phyloP scores from a whole-genome alignment of 257 asterid genomes.

The Ilex aquifolium region DNA sequence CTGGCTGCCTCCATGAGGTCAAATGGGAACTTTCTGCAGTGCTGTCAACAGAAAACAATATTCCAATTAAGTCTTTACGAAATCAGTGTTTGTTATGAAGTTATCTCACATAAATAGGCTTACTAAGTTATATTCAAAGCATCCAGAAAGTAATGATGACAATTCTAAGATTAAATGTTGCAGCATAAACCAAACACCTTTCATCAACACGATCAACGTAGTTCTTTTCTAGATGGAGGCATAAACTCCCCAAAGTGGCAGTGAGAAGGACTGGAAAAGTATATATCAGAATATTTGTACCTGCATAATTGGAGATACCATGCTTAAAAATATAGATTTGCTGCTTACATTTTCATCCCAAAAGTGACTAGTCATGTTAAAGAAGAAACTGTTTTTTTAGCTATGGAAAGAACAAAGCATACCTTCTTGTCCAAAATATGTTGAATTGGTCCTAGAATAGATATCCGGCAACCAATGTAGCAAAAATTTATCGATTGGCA shows the following conservation, averaged over 20 bases:
- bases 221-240: constrained; percentile 30
- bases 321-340: background rate
- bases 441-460: constrained; percentile 21
- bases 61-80: background rate
- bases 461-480: constrained; percentile 40
- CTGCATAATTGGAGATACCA: constrained; percentile 6
- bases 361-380: background rate
- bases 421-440: constrained; percentile 36
- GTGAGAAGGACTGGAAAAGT: constrained; percentile 28
- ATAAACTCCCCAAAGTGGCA: constrained; percentile 38
- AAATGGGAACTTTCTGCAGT: constrained; percentile 7
- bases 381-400: background rate
- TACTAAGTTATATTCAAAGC: too few species aligned
- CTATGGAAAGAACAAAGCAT: constrained; percentile 3
- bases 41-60: constrained; percentile 10
- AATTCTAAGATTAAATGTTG: too few species aligned
- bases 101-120: too few species aligned
- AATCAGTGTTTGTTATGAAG: too few species aligned
- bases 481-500: constrained; percentile 46
- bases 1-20: constrained; percentile 28
- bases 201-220: constrained; percentile 10
- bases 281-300: constrained; percentile 31
- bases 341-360: too few species aligned
- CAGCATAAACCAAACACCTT: constrained; percentile 9
- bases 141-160: too few species aligned